Percentiles rank a stretch among this genome's conserved stretches.
These are phyloP conservation scores for Escovopsis sp. DNA, from an alignment of 2,329 filamentous ascomycete species.

Conservation along the genomic window DNA sequence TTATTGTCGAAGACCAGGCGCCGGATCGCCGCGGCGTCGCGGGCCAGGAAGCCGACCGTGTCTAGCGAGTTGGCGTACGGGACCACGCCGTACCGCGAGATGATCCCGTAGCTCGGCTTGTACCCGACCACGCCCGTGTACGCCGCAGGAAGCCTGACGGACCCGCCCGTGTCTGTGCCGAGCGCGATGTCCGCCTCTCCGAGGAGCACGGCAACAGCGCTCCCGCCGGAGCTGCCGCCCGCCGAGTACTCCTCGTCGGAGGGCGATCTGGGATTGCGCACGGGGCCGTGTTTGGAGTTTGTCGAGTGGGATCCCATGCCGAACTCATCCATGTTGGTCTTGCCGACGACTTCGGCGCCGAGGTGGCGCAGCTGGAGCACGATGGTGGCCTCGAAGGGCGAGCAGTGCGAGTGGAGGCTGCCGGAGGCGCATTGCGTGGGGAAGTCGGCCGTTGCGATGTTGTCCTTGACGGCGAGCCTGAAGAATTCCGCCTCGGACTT, in stretches of 20 bases:
- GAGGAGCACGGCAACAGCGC: slow-evolving; percentile 66
- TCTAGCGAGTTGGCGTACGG: slow-evolving; percentile 89
- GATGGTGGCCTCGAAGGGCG: slow-evolving; percentile 73
- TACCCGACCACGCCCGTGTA: slow-evolving; percentile 75
- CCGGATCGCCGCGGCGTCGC: slow-evolving; percentile 34
- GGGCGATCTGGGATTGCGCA: slow-evolving; percentile 34
- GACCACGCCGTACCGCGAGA: slow-evolving; percentile 76
- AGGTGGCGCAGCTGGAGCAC: slow-evolving; percentile 49
- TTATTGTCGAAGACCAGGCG: slow-evolving; percentile 35
- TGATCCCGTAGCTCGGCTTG: slow-evolving; percentile 80
- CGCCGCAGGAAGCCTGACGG: slow-evolving; percentile 72
- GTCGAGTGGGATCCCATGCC: slow-evolving; percentile 83
- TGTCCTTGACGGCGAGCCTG: slow-evolving; percentile 57
- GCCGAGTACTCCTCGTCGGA: slow-evolving; percentile 40
- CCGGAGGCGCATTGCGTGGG: slow-evolving; percentile 73
- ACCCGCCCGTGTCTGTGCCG: slow-evolving; percentile 89
- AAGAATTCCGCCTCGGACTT: slow-evolving; percentile 18
- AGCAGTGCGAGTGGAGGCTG: slow-evolving; percentile 55
- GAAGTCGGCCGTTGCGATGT: slow-evolving; percentile 51
- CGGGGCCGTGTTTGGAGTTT: slow-evolving; percentile 53
- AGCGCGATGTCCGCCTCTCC: slow-evolving; percentile 49
- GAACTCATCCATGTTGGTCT: slow-evolving; percentile 92
- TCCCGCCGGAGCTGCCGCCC: slow-evolving; percentile 87
- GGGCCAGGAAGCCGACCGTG: slow-evolving; percentile 66
- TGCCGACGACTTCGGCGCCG: slow-evolving; percentile 53